Evolutionary conservation across 768 basidiomycete genomes (phyloP), one percentile per base, ranked within the genome.

Genomic region (Glaciozyma antarctica): DNA sequence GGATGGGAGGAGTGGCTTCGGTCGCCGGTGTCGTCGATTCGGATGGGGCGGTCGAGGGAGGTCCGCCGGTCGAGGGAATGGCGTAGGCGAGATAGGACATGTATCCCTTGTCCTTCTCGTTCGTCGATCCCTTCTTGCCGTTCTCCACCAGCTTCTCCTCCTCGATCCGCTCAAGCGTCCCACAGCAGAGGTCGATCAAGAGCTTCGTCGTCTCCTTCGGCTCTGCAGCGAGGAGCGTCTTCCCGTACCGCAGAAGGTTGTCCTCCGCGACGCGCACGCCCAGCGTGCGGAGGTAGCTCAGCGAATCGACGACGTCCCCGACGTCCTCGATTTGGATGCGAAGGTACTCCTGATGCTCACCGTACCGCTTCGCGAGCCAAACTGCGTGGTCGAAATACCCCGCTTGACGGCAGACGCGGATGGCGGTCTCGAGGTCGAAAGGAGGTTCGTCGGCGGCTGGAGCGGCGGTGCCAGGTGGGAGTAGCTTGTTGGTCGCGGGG

Each of bases 401-500:
- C 2, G 92, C 94, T 76, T 98, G 94, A 32, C 95, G 82, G 73
- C 93, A 97, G 34, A 98, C 94, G 4, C 91, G 84, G 60, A 99
- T 97, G 0, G 92, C 95, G 0, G 95, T 99, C 67, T 94, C 91
- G 51, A 99, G 81, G 75, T 98, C 95, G 75, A 98, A 99, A 0
- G 94, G 95, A 5, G 94, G 82, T 74, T 93, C 91, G 13, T 60
- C 71, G 17, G 45, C 17, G 30, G 58, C 19, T n/a, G 21, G 28
- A 24, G 5, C 28, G 34, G 34, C 10, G 41, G 4, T 7, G 60
- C 21, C 34, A 5, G 19, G n/a, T 9, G 30, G 26, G 55, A 64
- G 44, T 8, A 26, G 26, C 28, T 26, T 30, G 17, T 32, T 28
- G 22, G 63, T 13, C 13, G 43, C 21, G 16, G 62, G 48, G 28